These are phyloP conservation scores for Mycena capillaripes DNA, from an alignment of 768 basidiomycete genomes.

Conservation along the genomic window DNA sequence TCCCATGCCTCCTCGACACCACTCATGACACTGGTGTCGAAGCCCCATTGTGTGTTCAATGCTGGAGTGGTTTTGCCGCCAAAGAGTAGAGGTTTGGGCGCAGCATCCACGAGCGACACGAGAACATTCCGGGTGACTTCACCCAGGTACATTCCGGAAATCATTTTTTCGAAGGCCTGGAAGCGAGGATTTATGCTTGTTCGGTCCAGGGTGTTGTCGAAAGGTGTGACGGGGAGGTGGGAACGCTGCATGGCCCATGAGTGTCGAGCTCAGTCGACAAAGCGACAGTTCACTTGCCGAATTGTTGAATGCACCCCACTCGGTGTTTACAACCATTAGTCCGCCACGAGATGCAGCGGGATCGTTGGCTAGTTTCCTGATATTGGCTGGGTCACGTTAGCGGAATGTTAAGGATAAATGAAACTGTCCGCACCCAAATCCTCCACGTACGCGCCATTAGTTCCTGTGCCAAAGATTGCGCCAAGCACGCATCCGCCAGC, in stretches of 20 bases:
- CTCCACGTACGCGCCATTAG: conserved; percentile 98
- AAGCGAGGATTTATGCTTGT: conserved; percentile 93
- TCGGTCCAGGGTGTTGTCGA: conserved; percentile 93
- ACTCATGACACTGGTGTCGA: conserved; percentile 95
- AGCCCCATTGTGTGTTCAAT: conserved; percentile 93
- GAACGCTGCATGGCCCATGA: conserved; percentile 65
- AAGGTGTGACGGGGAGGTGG: conserved; percentile 89
- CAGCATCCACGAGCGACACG: conserved; percentile 83
- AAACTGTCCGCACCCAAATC: conserved; percentile 62
- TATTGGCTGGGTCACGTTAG: conserved; percentile 62
- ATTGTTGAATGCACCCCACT: conserved; percentile 99
- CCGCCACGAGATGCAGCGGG: conserved; percentile 73
- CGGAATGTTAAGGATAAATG: background rate
- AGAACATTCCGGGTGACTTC: conserved; percentile 92
- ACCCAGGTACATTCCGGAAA: conserved; percentile 99
- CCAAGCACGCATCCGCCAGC: conserved; percentile 90
- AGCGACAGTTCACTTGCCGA: conserved; percentile 63
- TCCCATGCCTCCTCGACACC: conserved; percentile 85
- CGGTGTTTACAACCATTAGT: conserved; percentile 95
- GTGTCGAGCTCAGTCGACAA: background rate
- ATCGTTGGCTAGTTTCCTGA: conserved; percentile 84
- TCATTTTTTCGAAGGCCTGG: conserved; percentile 98
- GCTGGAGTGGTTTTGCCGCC: conserved; percentile 77
- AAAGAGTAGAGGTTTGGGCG: conserved; percentile 82
- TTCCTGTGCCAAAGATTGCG: conserved; percentile 97